Conservation (phyloP, 345 rosid genomes). For the Arabidopsis arenosa region DNA sequence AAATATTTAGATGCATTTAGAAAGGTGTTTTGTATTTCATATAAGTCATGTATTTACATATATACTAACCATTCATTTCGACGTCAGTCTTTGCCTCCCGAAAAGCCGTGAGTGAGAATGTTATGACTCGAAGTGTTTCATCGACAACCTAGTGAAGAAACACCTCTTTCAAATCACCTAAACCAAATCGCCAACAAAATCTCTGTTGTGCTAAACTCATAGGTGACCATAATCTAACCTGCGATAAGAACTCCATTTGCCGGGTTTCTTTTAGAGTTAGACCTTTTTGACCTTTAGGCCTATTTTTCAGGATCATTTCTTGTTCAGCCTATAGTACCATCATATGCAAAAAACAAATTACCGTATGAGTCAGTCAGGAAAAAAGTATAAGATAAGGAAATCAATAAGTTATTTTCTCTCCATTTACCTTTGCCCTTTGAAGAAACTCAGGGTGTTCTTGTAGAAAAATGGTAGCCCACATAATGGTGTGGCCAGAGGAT, state of each 20-base stretch:
- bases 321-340: conserved; percentile 59
- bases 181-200: not conserved
- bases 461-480: conserved; percentile 75
- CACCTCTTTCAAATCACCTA: not conserved
- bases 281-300: conserved; percentile 58
- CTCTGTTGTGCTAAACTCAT: not conserved
- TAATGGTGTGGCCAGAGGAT: conserved; percentile 84
- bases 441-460: conserved; percentile 58
- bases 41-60: not conserved
- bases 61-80: conserved; percentile 49
- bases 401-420: not conserved
- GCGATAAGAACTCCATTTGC: conserved; percentile 62
- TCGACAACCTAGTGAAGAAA: conserved; percentile 54
- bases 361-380: not conserved
- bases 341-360: not conserved
- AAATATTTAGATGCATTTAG: not conserved
- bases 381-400: not conserved
- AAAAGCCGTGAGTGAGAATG: conserved; percentile 54
- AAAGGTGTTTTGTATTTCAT: conserved; percentile 16
- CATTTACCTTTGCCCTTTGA: conserved; percentile 56
- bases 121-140: conserved; percentile 58
- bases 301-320: conserved; percentile 58
- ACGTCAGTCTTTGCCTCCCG: conserved; percentile 57
- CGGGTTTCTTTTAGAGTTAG: conserved; percentile 69
- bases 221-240: conserved; percentile 21